Base-by-base conservation (phyloP, 345 rosid genomes). In the Linum trigynum region DNA sequence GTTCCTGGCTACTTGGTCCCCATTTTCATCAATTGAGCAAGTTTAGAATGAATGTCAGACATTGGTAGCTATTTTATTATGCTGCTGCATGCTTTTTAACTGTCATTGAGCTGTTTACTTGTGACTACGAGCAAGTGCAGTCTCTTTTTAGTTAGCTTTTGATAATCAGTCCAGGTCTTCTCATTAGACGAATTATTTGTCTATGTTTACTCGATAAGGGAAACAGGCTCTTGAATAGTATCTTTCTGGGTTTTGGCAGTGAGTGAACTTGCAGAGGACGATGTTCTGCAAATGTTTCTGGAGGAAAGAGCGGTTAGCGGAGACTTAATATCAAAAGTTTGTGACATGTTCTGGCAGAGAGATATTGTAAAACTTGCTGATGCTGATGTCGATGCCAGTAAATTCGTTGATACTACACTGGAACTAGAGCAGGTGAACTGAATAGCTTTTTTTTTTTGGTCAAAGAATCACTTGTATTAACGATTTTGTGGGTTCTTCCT, bases 251-350 rank as follows among this genome's bases (percentile, higher is more conserved):
- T 7, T 57, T 59, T 60, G 38, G 15, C 69, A 86, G 88, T 77
- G 66, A 67, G 77, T 57, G 86, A 83, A 81, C 73, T 78, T 38
- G 75, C 76, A 51, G 94, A 84, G 72, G 94, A 84, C 55, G 97
- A 88, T 70, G 86, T 90, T 59, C 51, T 90, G 82, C 79, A 75
- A 61, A 76, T 78, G 75, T 92, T 88, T 76, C 77, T 92, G 57
- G 82, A 79, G 78, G 96, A 92, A 67, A 84, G 97, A 72, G 79
- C 78, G 75, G 51, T 82, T 37, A 90, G 81, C 71, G 98, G 97
- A 61, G 97, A 92, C 75, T 80, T 90, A 65, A 71, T 92, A 69
- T 88, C 97, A 50, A 90, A 72, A 80, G 85, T 79, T 70, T 85
- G 86, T 62, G 98, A 92, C 67, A 68, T 72, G 64, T 73, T 92